These are phyloP conservation scores for Polysphondylium violaceum DNA, from an alignment of 78 protist genomes.

Conservation along the genomic window DNA sequence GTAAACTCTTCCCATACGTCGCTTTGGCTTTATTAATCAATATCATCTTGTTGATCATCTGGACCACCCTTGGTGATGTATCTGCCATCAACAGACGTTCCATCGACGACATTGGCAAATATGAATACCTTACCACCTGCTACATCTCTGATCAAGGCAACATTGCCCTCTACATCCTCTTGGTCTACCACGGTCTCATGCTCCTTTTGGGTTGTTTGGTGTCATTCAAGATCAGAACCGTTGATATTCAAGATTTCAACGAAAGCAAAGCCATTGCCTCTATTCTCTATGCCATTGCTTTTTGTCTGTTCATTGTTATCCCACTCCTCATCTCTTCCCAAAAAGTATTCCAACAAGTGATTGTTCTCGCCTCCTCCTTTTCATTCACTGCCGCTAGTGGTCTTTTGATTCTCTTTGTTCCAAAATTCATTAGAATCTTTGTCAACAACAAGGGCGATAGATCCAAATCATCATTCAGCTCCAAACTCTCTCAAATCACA, in stretches of 20 bases:
- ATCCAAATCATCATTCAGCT: too few relatives aligned
- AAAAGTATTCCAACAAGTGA: not conserved
- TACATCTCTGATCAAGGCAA: not conserved
- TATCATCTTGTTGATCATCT: not conserved
- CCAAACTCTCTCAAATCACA: too few relatives aligned
- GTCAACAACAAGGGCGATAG: too few relatives aligned
- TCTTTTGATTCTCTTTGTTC: not conserved
- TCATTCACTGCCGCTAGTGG: constrained; percentile 4
- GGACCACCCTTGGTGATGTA: not conserved
- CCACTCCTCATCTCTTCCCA: constrained; percentile 11
- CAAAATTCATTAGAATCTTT: constrained; percentile 32
- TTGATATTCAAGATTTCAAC: constrained; percentile 21
- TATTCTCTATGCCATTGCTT: constrained; percentile 11
- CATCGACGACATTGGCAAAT: not conserved
- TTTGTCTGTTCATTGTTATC: constrained; percentile 6
- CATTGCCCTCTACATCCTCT: not conserved
- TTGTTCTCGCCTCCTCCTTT: constrained; percentile 1
- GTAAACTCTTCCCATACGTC: constrained; percentile 7
- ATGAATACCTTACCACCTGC: constrained; percentile 1
- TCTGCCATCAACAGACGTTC: not conserved
- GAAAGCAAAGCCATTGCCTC: constrained; percentile 14
- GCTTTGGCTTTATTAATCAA: not conserved
- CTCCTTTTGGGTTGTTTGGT: constrained; percentile 15
- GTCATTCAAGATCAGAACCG: constrained; percentile 7
- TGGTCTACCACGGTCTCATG: not conserved